A percentile compares a stretch with the other conserved stretches of the same genome.
Conservation (phyloP, 164 flowering plant genomes). For the Nelumbo lutea region DNA sequence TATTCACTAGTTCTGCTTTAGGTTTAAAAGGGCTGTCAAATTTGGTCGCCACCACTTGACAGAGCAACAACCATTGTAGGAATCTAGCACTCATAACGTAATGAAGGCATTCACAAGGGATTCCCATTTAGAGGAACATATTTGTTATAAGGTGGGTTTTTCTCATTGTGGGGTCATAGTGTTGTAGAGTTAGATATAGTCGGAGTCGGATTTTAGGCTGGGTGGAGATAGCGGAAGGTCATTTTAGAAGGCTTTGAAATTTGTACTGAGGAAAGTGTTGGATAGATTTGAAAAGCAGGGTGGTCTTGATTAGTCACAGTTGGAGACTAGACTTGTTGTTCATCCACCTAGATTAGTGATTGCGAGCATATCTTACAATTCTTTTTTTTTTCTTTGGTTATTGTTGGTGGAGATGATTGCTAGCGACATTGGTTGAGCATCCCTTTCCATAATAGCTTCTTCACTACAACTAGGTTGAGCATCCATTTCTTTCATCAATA, state of each 20-base stretch:
- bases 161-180: slow-evolving; percentile 44
- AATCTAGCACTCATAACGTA: neutral
- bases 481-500: no score
- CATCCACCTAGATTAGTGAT: slow-evolving; percentile 62
- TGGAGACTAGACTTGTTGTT: slow-evolving; percentile 40
- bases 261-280: slow-evolving; percentile 28
- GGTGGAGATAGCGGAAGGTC: slow-evolving; percentile 21
- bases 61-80: no score
- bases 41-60: no score
- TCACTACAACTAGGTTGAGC: no score
- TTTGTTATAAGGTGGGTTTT: slow-evolving; percentile 38
- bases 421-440: no score
- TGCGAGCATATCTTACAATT: slow-evolving; percentile 38
- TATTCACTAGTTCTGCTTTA: neutral
- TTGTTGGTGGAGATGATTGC: no score
- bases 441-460: no score
- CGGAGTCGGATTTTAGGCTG: slow-evolving; percentile 34
- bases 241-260: slow-evolving; percentile 40
- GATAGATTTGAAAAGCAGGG: slow-evolving; percentile 23
- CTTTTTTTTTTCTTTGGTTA: neutral
- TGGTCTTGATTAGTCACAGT: slow-evolving; percentile 41
- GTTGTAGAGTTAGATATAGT: slow-evolving; percentile 57
- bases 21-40: neutral
- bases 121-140: slow-evolving; percentile 32
- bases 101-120: slow-evolving; percentile 40